These are phyloP conservation scores for Opeltia flavorubescens DNA, from an alignment of 495 filamentous ascomycete species.

Conservation along the genomic window DNA sequence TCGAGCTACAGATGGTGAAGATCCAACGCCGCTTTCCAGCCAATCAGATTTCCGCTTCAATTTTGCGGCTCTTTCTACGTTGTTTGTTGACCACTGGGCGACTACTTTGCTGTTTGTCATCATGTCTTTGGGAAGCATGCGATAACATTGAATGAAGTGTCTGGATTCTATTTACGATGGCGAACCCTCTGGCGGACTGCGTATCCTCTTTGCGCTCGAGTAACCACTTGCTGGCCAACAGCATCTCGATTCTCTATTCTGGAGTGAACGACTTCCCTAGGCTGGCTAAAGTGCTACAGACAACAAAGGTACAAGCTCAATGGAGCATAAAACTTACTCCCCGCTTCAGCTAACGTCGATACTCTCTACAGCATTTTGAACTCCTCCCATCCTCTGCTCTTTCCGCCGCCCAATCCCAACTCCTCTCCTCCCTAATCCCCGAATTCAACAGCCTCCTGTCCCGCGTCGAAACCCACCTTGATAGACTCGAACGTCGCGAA, in stretches of 20 bases:
- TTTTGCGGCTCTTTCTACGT: too few relatives aligned
- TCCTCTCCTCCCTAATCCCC: conserved; percentile 60
- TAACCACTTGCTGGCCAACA: conserved; percentile 57
- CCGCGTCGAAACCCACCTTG: conserved; percentile 52
- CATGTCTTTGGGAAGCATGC: too few relatives aligned
- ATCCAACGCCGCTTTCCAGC: conserved; percentile 10
- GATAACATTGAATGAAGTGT: too few relatives aligned
- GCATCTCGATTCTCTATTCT: conserved; percentile 54
- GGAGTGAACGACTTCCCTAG: conserved; percentile 66
- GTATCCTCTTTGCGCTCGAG: conserved; percentile 58
- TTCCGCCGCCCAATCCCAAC: conserved; percentile 48
- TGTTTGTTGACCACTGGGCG: too few relatives aligned
- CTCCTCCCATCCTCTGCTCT: conserved; percentile 57
- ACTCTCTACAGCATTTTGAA: conserved; percentile 54
- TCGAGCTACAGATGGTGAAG: not conserved
- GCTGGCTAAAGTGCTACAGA: conserved; percentile 53
- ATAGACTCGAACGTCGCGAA: conserved; percentile 57
- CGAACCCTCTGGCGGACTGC: conserved; percentile 41
- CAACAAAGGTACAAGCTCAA: conserved; percentile 43
- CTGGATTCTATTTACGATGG: conserved; percentile 9
- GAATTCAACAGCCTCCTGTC: conserved; percentile 54
- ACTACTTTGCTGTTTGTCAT: too few relatives aligned
- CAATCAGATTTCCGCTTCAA: conserved; percentile 1
- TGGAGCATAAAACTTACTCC: not conserved
- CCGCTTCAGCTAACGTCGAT: not conserved